A percentile compares a stretch with the other conserved stretches of the same genome.
Evolutionary conservation across 2,329 filamentous ascomycete genomes (phyloP).

Genomic region (Sporothrix curviconia): DNA sequence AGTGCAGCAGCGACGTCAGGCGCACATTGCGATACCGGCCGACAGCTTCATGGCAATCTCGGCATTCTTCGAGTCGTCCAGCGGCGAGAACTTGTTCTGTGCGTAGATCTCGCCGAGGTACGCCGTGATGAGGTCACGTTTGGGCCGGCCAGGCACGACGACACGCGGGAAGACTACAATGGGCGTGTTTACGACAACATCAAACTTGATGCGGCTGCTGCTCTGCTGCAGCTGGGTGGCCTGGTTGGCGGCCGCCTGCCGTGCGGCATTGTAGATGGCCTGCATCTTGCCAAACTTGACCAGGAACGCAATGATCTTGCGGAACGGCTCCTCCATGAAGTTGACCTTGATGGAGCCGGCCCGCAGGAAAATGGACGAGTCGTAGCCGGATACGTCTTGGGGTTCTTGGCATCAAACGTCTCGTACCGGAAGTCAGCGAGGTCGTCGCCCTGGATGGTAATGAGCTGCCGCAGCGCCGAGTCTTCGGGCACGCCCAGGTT

Average conservation of each 20-base stretch:
- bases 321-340: slow-evolving; percentile 93
- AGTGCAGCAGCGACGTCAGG: slow-evolving; percentile 84
- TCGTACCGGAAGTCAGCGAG: slow-evolving; percentile 96
- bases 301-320: slow-evolving; percentile 95
- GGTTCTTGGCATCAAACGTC: slow-evolving; percentile 72
- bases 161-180: slow-evolving; percentile 90
- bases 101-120: slow-evolving; percentile 97
- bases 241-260: slow-evolving; percentile 88
- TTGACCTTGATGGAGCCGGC: slow-evolving; percentile 96
- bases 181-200: slow-evolving; percentile 86
- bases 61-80: slow-evolving; percentile 69
- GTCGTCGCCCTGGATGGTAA: slow-evolving; percentile 93
- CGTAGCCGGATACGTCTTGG: slow-evolving; percentile 83
- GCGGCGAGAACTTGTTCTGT: slow-evolving; percentile 80
- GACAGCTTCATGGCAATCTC: slow-evolving; percentile 82
- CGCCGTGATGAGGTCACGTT: slow-evolving; percentile 79
- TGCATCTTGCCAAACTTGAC: slow-evolving; percentile 99
- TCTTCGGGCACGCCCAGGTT: slow-evolving; percentile 79
- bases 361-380: slow-evolving; percentile 81
- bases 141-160: slow-evolving; percentile 60
- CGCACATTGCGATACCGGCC: slow-evolving; percentile 88
- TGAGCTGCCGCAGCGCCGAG: slow-evolving; percentile 75
- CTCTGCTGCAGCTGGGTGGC: slow-evolving; percentile 90
- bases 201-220: slow-evolving; percentile 85
- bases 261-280: slow-evolving; percentile 93